These are phyloP conservation scores for Betula pendula DNA, from an alignment of 306 rosid genomes.

Conservation along the genomic window DNA sequence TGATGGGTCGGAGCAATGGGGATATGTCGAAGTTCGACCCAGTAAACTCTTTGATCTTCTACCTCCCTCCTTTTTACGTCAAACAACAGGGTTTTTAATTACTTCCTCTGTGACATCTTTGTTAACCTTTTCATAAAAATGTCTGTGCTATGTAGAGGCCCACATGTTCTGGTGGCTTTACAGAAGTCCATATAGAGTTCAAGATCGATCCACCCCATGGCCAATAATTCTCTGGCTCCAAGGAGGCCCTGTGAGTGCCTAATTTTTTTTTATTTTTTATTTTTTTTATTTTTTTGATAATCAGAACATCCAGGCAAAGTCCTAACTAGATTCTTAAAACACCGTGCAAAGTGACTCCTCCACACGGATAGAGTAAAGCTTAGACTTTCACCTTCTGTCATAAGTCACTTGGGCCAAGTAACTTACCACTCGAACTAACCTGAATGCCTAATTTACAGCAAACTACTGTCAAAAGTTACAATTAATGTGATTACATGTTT, in stretches of 20 bases:
- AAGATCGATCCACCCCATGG: neutral
- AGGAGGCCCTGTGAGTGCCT: neutral
- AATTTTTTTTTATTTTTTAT: neutral
- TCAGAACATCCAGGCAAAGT: no score
- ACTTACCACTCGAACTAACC: no score
- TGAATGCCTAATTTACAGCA: neutral
- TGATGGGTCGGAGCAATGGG: neutral
- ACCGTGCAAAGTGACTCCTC: no score
- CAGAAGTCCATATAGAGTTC: neutral
- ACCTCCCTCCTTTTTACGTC: no score
- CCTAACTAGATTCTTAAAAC: no score
- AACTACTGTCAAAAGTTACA: no score
- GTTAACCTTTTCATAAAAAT: neutral
- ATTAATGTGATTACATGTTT: neutral
- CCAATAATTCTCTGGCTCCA: conserved; percentile 2
- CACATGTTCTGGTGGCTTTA: conserved; percentile 7
- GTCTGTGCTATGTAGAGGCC: neutral
- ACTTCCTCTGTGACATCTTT: neutral
- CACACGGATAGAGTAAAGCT: no score
- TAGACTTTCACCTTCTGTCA: no score
- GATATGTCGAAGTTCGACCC: conserved; percentile 6
- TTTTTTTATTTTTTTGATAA: no score
- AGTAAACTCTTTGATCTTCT: neutral
- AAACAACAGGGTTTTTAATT: no score
- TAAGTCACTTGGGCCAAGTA: no score